These are phyloP conservation scores for Scedosporium aurantiacum DNA, from an alignment of 2,329 filamentous ascomycete species.

Conservation along the genomic window DNA sequence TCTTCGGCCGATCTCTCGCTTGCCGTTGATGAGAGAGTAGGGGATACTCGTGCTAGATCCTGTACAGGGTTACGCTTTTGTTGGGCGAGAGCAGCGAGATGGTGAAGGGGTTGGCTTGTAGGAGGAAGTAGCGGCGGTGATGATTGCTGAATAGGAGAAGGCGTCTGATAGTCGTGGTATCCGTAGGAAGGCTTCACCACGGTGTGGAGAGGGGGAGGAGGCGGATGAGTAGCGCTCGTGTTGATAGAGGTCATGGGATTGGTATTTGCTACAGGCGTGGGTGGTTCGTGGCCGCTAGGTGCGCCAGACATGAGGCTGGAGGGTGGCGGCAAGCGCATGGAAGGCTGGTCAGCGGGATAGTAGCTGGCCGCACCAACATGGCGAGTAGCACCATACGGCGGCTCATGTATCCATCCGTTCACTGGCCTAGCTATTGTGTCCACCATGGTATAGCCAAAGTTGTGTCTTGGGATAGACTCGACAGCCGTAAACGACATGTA, in stretches of 20 bases:
- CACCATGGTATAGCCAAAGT: slow-evolving; percentile 19
- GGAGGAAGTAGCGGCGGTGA: slow-evolving; percentile 10
- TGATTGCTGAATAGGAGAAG: slow-evolving; percentile 13
- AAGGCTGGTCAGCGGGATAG: slow-evolving; percentile 17
- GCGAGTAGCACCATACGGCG: slow-evolving; percentile 16
- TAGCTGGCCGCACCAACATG: slow-evolving; percentile 13
- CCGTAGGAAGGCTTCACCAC: slow-evolving; percentile 7
- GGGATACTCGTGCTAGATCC: slow-evolving; percentile 8
- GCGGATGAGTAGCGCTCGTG: not conserved
- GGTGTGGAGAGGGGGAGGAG: slow-evolving; percentile 3
- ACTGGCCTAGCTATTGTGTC: slow-evolving; percentile 25
- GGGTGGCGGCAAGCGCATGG: slow-evolving; percentile 16
- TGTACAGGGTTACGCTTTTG: slow-evolving; percentile 4
- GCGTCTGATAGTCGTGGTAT: slow-evolving; percentile 13
- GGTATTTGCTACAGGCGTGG: not conserved
- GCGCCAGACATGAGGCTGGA: slow-evolving; percentile 13
- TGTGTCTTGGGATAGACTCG: slow-evolving; percentile 15
- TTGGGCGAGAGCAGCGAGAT: slow-evolving; percentile 1
- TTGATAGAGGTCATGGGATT: slow-evolving; percentile 5
- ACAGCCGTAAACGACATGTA: slow-evolving; percentile 21
- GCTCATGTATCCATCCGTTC: slow-evolving; percentile 16
- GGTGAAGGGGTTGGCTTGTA: slow-evolving; percentile 5
- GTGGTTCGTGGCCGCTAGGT: slow-evolving; percentile 10
- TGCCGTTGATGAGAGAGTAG: slow-evolving; percentile 8
- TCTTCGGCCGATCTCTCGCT: slow-evolving; percentile 10